Conservation (phyloP, 441 rosid species). For the Adansonia madagascariensis region DNA sequence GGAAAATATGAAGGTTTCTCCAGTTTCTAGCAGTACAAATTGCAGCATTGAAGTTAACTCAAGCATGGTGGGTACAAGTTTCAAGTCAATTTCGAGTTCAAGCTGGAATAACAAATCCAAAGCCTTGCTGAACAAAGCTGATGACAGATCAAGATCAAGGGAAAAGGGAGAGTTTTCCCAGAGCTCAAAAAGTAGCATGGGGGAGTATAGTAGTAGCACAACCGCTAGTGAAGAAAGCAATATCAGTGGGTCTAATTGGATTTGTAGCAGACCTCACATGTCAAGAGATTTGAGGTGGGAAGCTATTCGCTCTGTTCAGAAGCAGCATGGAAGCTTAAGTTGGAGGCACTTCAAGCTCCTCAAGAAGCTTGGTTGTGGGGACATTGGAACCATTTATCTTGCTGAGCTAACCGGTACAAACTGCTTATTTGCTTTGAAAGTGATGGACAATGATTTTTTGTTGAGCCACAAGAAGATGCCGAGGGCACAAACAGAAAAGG, state of each 20-base stretch:
- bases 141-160: constrained; percentile 58
- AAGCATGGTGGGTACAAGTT: constrained; percentile 38
- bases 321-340: constrained; percentile 61
- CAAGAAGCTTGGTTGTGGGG: constrained; percentile 81
- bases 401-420: constrained; percentile 65
- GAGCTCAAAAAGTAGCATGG: constrained; percentile 87
- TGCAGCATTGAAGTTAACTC: constrained; percentile 45
- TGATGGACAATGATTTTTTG: constrained; percentile 78
- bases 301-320: constrained; percentile 58
- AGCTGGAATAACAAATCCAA: constrained; percentile 38
- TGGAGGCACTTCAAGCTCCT: constrained; percentile 69
- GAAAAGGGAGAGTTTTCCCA: constrained; percentile 75
- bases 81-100: constrained; percentile 39
- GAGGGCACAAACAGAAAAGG: constrained; percentile 83
- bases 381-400: constrained; percentile 75
- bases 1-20: constrained; percentile 43
- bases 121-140: constrained; percentile 43
- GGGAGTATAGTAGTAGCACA: constrained; percentile 70
- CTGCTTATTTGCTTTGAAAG: constrained; percentile 75
- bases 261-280: constrained; percentile 77
- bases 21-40: constrained; percentile 41
- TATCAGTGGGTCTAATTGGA: constrained; percentile 56
- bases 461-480: constrained; percentile 65
- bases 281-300: constrained; percentile 80
- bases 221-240: constrained; percentile 64